Evolutionary conservation across 805 yeast species (phyloP), one percentile per base, ranked within the genome.

Genomic region (Kuraishia ogatae): DNA sequence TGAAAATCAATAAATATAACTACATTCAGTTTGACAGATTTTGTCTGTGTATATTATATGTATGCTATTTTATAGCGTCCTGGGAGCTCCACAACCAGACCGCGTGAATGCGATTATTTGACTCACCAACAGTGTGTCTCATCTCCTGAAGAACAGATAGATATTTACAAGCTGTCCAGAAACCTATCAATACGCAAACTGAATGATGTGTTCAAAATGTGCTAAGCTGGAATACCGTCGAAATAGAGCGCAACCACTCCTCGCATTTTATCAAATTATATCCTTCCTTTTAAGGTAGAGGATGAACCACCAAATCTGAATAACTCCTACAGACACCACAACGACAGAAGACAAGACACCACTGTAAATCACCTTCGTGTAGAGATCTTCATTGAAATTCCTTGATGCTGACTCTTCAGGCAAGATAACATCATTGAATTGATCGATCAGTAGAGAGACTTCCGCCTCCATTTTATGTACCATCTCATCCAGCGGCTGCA

Each of bases 361-460:
- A 39, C 54, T 52, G 2, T 59, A 51, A n/a, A 63, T 60, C 10
- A 58, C 59, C 24, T 57, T 61, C 13, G 56, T 46, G 29, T 59
- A 56, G 10, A 63, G 63, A 48, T 62, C 61, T 51, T 68, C 72
- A 54, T 66, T 68, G 11, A 58, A 58, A 53, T 68, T 56, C 49
- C 72, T 55, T 21, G 64, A 56, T 19, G 56, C 56, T n/a, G 61
- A 51, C 47, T 68, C 71, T 15, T 52, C 50, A 2, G 49, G 53
- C 6, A 56, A 46, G 23, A 65, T 39, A 11, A 54, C 51, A 19
- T 58, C 57, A 4, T 26, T 26, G 50, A 59, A 58, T 29, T 61
- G 62, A 13, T 56, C 50, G 1, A 48, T 39, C 11, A 66, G 47
- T 6, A 52, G 23, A 39, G 61, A 62, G 8, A 66, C 20, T 53